phyloP scores from a whole-genome alignment of 108 stramenopile genomes.

The Pseudonitzschia pungens region DNA sequence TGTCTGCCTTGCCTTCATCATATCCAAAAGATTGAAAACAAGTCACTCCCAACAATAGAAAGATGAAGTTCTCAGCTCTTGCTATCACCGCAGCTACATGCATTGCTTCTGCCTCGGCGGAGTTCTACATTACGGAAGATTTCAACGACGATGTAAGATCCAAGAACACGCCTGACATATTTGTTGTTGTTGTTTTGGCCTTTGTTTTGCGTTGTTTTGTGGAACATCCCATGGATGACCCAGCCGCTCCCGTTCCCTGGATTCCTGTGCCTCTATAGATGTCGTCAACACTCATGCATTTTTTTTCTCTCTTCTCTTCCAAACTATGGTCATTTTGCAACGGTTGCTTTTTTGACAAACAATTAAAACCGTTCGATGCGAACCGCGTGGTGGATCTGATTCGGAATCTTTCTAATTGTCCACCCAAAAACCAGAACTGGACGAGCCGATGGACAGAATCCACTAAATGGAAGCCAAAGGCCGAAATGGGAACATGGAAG shows the following conservation, averaged over 20 bases:
- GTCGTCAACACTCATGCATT: not conserved
- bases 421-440: conserved; percentile 54
- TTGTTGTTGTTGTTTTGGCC: not conserved
- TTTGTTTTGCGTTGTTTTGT: no score
- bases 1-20: not conserved
- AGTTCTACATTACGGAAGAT: conserved; percentile 81
- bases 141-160: conserved; percentile 87
- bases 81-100: conserved; percentile 47
- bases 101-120: conserved; percentile 53
- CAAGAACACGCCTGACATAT: not conserved
- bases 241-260: no score
- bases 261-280: not conserved
- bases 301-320: not conserved
- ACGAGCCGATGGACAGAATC: conserved; percentile 89
- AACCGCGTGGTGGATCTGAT: no score
- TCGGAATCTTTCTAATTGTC: no score
- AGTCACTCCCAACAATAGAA: not conserved
- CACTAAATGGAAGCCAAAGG: conserved; percentile 90
- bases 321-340: not conserved
- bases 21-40: not conserved
- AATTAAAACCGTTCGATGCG: no score
- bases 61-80: conserved; percentile 75
- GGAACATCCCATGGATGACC: no score
- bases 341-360: no score
- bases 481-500: conserved; percentile 93